Percentiles rank a stretch among this genome's conserved stretches.
Evolutionary conservation across 768 basidiomycete genomes (phyloP).

Genomic region (Xerocomellus dryophilus): DNA sequence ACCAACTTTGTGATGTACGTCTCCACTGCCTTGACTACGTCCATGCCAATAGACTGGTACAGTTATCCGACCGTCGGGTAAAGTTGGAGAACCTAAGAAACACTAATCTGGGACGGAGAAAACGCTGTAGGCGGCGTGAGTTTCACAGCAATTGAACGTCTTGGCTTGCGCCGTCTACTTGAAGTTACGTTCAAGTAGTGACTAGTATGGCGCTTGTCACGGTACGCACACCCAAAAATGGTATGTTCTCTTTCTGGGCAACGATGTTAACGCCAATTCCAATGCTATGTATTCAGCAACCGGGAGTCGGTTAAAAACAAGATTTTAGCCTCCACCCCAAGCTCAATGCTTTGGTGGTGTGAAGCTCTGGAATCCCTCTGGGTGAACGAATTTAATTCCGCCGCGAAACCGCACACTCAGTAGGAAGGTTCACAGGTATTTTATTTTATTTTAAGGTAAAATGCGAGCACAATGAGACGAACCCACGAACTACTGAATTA

Average conservation of each 20-base stretch:
- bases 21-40: conserved; percentile 92
- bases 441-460: neutral
- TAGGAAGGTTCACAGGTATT: neutral
- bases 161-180: neutral
- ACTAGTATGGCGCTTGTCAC: neutral
- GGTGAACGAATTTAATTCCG: neutral
- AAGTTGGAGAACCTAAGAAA: neutral
- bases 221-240: neutral
- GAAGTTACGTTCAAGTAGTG: neutral
- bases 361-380: neutral
- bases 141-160: neutral
- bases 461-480: neutral
- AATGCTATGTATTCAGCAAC: too few relatives aligned
- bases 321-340: neutral
- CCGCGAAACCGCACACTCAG: neutral
- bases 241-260: neutral
- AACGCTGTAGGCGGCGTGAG: neutral
- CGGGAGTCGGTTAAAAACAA: neutral
- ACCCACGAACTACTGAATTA: neutral
- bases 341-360: too few relatives aligned
- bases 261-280: neutral
- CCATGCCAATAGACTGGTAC: conserved; percentile 53
- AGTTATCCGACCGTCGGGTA: neutral
- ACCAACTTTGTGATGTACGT: conserved; percentile 90
- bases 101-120: neutral